Conservation (phyloP, 2,329 filamentous ascomycete species). For the Trichoderma citrinoviride region DNA sequence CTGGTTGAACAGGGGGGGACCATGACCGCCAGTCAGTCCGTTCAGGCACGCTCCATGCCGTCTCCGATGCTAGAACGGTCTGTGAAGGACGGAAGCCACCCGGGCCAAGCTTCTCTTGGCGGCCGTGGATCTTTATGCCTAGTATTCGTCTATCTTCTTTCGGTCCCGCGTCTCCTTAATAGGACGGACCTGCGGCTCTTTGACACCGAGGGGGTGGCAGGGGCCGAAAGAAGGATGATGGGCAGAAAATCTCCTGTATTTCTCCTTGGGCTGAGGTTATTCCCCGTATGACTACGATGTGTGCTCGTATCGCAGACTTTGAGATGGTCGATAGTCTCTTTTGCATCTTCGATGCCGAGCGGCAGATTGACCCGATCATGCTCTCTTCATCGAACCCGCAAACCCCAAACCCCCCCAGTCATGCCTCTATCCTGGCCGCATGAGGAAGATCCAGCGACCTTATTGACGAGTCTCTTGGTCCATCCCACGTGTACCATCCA, state of each 20-base stretch:
- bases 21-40: slow-evolving; percentile 3
- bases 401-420: background rate
- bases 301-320: background rate
- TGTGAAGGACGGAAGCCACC: background rate
- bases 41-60: background rate
- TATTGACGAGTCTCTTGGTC: background rate
- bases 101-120: slow-evolving; percentile 17
- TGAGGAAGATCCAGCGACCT: background rate
- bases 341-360: background rate
- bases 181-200: background rate
- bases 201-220: background rate
- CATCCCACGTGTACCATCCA: slow-evolving; percentile 20
- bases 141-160: slow-evolving; percentile 2
- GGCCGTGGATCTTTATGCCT: background rate
- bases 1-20: background rate
- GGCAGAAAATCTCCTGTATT: background rate
- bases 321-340: background rate
- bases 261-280: background rate
- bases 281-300: background rate
- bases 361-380: slow-evolving; percentile 18
- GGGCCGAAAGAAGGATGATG: background rate
- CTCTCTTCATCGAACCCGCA: background rate
- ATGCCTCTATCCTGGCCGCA: background rate
- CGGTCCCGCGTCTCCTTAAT: slow-evolving; percentile 4
- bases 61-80: background rate